Conservation (phyloP, 306 rosid genomes). For the Citrullus mucosospermus region DNA sequence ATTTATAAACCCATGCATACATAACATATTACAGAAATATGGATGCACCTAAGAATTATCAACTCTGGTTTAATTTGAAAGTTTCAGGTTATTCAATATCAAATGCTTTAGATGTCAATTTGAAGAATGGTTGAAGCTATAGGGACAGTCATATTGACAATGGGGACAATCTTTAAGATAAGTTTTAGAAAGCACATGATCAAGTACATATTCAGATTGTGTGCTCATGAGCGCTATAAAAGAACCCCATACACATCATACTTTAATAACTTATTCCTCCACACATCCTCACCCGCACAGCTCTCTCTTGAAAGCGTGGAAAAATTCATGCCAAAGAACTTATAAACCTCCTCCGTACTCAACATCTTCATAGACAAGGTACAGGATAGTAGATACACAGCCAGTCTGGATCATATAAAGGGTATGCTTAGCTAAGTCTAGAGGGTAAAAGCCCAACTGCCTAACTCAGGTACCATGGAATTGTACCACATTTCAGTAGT, state of each 20-base stretch:
- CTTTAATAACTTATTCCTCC: background rate
- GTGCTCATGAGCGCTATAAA: background rate
- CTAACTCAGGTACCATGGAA: background rate
- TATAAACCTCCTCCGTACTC: background rate
- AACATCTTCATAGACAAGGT: background rate
- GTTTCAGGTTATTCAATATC: background rate
- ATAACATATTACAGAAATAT: background rate
- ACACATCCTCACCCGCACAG: background rate
- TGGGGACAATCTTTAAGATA: background rate
- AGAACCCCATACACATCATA: background rate
- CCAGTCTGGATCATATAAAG: background rate
- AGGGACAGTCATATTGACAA: background rate
- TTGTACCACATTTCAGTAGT: background rate
- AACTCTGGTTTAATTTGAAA: background rate
- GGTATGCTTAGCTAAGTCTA: background rate
- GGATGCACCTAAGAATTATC: background rate
- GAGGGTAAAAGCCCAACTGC: background rate
- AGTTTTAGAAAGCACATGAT: background rate
- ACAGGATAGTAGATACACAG: background rate
- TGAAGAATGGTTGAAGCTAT: background rate
- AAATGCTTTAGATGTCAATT: background rate
- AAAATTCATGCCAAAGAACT: background rate
- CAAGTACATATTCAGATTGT: background rate
- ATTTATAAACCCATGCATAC: background rate
- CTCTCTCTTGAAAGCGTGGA: background rate